Conservation (phyloP, 106 monocot genomes). For the Iris macrosiphon region DNA sequence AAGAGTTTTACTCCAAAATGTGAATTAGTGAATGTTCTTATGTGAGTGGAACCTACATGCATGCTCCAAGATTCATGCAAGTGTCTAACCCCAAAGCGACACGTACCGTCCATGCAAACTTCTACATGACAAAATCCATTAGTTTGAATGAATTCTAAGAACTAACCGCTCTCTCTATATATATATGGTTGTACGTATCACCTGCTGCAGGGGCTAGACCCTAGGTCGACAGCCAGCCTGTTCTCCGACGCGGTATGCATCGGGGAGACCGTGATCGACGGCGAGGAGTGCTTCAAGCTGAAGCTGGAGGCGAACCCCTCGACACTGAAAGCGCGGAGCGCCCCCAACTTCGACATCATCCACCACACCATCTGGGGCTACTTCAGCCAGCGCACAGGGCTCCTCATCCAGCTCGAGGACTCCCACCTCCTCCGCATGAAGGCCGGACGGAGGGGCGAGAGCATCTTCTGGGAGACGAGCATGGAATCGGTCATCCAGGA, state of each 20-base stretch:
- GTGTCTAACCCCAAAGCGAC: too few species aligned
- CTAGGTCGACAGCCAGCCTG: constrained; percentile 65
- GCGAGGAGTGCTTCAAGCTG: constrained; percentile 85
- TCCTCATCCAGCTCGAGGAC: constrained; percentile 82
- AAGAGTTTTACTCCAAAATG: too few species aligned
- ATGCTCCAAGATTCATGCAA: too few species aligned
- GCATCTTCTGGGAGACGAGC: constrained; percentile 81
- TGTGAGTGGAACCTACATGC: too few species aligned
- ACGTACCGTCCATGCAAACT: too few species aligned
- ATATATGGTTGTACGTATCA: too few species aligned
- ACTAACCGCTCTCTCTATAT: too few species aligned
- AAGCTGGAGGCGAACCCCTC: constrained; percentile 66
- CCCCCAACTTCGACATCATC: constrained; percentile 41
- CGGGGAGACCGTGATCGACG: constrained; percentile 75
- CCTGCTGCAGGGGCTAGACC: too few species aligned
- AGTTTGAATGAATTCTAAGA: too few species aligned
- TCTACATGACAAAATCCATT: too few species aligned
- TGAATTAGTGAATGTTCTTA: too few species aligned
- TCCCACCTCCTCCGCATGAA: constrained; percentile 81
- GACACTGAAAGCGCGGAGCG: constrained; percentile 40
- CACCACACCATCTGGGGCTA: constrained; percentile 92
- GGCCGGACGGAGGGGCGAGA: constrained; percentile 27
- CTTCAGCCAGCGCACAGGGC: constrained; percentile 87
- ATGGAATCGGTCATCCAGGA: constrained; percentile 61
- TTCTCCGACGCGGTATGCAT: constrained; percentile 82